These are phyloP conservation scores for Populus trichocarpa DNA, from an alignment of 441 rosid species.

Conservation along the genomic window DNA sequence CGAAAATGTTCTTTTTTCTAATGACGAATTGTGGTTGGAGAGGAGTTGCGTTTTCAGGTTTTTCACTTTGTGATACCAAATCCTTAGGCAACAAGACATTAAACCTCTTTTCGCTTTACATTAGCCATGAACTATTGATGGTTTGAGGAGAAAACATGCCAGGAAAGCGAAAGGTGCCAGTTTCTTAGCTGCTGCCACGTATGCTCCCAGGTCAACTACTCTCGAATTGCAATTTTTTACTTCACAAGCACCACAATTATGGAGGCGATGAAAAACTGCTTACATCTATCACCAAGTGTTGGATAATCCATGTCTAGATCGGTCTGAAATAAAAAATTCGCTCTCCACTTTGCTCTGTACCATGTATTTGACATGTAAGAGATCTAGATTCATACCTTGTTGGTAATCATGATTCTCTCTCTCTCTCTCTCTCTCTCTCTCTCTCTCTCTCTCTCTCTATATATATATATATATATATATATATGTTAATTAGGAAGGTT, in stretches of 20 bases:
- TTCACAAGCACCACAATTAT: conserved; percentile 1
- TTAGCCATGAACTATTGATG: neutral
- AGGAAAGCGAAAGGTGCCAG: neutral
- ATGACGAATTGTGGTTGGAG: conserved; percentile 7
- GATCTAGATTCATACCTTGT: conserved; percentile 34
- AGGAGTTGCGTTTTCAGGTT: neutral
- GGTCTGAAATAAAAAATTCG: conserved; percentile 10
- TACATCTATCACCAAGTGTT: conserved; percentile 10
- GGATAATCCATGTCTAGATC: conserved; percentile 1
- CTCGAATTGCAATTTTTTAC: conserved; percentile 12
- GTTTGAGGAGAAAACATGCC: neutral
- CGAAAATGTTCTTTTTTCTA: neutral
- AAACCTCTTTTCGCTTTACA: neutral
- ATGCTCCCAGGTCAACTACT: conserved; percentile 21
- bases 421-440: neutral
- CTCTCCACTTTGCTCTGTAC: conserved; percentile 11
- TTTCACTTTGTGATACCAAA: neutral
- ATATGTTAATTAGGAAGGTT: conserved; percentile 18
- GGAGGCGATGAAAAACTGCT: conserved; percentile 16
- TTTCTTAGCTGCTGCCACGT: conserved; percentile 20
- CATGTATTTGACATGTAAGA: conserved; percentile 23
- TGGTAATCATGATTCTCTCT: neutral
- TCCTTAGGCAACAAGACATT: neutral
- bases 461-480: too few species aligned
- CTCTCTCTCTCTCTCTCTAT: too few species aligned